Conservation (phyloP, 805 yeast genomes). For the Ogataea naganishii region DNA sequence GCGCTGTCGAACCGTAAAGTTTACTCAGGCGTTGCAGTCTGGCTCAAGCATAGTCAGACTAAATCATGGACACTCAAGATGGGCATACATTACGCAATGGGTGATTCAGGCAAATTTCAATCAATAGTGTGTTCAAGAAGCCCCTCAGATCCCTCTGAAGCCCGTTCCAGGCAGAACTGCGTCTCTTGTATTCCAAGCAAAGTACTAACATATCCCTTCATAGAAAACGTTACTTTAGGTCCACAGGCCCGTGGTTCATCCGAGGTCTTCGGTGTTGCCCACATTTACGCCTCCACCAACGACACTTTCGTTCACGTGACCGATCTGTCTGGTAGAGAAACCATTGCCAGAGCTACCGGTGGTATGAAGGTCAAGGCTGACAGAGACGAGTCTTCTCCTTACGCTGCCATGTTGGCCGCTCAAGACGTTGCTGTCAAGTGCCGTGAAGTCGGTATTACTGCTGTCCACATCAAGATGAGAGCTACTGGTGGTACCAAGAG, state of each 20-base stretch:
- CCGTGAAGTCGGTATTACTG: constrained; percentile 99
- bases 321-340: constrained; percentile 99
- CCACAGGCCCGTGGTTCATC: constrained; percentile 94
- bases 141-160: too few species aligned
- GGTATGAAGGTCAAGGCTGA: constrained; percentile 99
- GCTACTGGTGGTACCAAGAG: constrained; percentile 99
- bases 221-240: constrained; percentile 59
- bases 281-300: constrained; percentile 99
- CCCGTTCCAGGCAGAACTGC: too few species aligned
- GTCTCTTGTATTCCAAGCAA: too few species aligned
- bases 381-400: constrained; percentile 99
- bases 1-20: too few species aligned
- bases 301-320: constrained; percentile 99
- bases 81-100: too few species aligned
- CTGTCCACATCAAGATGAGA: constrained; percentile 99
- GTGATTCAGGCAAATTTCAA: too few species aligned
- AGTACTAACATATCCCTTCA: too few species aligned
- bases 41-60: too few species aligned
- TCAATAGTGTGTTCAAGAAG: too few species aligned
- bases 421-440: constrained; percentile 98
- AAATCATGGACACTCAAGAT: too few species aligned
- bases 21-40: too few species aligned
- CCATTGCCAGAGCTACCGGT: constrained; percentile 99
- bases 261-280: constrained; percentile 99
- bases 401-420: constrained; percentile 99